Conservation (phyloP, 1,139 yeast species). For the Yamadazyma atlantica region DNA sequence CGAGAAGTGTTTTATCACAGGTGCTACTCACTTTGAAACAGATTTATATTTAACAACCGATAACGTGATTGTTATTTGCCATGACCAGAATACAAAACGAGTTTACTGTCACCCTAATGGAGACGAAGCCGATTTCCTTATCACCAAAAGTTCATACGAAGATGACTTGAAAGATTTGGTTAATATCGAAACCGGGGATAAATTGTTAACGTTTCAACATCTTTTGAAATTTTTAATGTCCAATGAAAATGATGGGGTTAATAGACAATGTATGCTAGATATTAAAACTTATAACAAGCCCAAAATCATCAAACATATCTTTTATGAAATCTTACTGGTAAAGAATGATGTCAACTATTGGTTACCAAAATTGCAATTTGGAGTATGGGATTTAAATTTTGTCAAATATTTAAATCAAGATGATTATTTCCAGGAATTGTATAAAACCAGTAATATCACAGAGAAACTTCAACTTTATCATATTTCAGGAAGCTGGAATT, state of each 20-base stretch:
- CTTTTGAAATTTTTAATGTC: constrained; percentile 58
- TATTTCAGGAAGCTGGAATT: constrained; percentile 37
- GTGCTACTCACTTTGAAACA: constrained; percentile 76
- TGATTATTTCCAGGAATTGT: constrained; percentile 29
- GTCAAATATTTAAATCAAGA: constrained; percentile 52
- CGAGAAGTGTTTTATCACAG: constrained; percentile 64
- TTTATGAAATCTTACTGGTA: constrained; percentile 48
- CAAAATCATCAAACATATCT: constrained; percentile 51
- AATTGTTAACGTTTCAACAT: constrained; percentile 61
- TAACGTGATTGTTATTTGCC: constrained; percentile 72
- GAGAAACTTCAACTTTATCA: constrained; percentile 36
- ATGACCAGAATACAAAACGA: constrained; percentile 61
- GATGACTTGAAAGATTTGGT: constrained; percentile 47
- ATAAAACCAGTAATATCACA: constrained; percentile 15
- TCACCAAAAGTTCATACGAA: constrained; percentile 40
- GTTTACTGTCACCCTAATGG: constrained; percentile 55
- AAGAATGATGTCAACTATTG: constrained; percentile 59
- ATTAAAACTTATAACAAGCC: constrained; percentile 73
- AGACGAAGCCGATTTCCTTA: constrained; percentile 36
- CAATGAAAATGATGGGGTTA: constrained; percentile 25
- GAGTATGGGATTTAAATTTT: constrained; percentile 76
- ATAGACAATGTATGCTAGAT: constrained; percentile 57
- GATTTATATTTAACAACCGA: constrained; percentile 82
- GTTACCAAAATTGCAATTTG: constrained; percentile 69
- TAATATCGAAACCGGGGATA: constrained; percentile 56